A percentile compares a stretch with the other conserved stretches of the same genome.
phyloP scores from a whole-genome alignment of 2,329 filamentous ascomycete species.

The Colletotrichum euphorbiae region DNA sequence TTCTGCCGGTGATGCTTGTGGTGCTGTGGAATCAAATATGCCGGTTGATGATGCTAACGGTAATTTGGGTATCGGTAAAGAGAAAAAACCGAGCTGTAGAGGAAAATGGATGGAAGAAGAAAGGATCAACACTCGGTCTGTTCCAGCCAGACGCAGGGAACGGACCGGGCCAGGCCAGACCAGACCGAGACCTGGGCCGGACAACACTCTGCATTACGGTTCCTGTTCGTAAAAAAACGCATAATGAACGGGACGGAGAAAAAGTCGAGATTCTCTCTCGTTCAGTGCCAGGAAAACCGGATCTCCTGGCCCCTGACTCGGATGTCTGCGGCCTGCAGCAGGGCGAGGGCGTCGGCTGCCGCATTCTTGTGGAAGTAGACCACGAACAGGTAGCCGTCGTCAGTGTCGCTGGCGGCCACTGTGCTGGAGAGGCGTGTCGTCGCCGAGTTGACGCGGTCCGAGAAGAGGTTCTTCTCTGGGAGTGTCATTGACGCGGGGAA shows the following conservation, averaged over 20 bases:
- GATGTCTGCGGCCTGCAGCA: constrained; percentile 34
- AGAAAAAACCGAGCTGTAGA: constrained; percentile 11
- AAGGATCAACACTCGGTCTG: constrained; percentile 32
- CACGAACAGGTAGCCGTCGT: constrained; percentile 27
- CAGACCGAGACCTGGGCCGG: constrained; percentile 3
- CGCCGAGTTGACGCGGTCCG: constrained; percentile 30
- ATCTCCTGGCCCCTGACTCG: constrained; percentile 34
- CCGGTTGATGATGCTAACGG: not conserved
- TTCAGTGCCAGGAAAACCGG: constrained; percentile 37
- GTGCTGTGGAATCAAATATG: not conserved
- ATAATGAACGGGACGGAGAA: too few relatives aligned
- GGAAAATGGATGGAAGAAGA: constrained; percentile 16
- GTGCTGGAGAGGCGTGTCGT: constrained; percentile 36
- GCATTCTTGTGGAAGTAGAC: constrained; percentile 38
- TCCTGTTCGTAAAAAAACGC: not conserved
- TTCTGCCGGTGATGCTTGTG: not conserved
- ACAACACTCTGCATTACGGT: constrained; percentile 3
- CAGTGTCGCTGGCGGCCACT: constrained; percentile 28
- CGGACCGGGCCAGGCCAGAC: constrained; percentile 7
- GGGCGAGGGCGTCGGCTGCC: constrained; percentile 33
- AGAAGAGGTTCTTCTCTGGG: constrained; percentile 37
- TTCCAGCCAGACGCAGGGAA: constrained; percentile 24
- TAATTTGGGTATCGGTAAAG: constrained; percentile 11
- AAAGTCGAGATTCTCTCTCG: not conserved
- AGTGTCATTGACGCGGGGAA: constrained; percentile 34